Evolutionary conservation across 768 basidiomycete species (phyloP).

Genomic region (Rossbeevera mucosa): DNA sequence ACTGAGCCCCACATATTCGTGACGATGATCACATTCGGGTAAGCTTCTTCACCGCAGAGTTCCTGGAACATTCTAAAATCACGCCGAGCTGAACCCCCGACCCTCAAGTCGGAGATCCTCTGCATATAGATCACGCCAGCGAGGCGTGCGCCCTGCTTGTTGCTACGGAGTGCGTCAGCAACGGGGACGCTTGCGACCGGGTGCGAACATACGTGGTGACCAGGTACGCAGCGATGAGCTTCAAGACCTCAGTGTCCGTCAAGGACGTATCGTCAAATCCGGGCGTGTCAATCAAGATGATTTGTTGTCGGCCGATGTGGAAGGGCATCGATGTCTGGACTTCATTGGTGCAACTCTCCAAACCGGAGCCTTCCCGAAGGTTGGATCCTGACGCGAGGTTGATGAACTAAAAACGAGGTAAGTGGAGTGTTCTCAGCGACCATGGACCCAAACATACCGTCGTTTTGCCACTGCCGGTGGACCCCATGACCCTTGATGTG

Average conservation of each 20-base stretch:
- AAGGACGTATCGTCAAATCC: constrained; percentile 55
- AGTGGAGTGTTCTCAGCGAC: not conserved
- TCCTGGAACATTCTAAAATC: constrained; percentile 50
- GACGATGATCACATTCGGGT: constrained; percentile 46
- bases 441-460: constrained; percentile 21
- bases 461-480: constrained; percentile 34
- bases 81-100: constrained; percentile 44
- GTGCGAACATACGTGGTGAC: constrained; percentile 27
- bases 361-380: constrained; percentile 29
- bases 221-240: constrained; percentile 43
- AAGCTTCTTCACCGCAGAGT: constrained; percentile 49
- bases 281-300: constrained; percentile 56
- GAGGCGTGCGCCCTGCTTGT: constrained; percentile 35
- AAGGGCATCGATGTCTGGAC: constrained; percentile 29
- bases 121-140: constrained; percentile 52
- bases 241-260: constrained; percentile 48
- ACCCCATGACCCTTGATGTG: constrained; percentile 30
- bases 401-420: constrained; percentile 30
- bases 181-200: not conserved
- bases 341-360: constrained; percentile 35
- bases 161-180: constrained; percentile 22
- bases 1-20: constrained; percentile 53
- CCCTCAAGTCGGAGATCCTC: constrained; percentile 45
- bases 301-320: constrained; percentile 28
- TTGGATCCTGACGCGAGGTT: constrained; percentile 32